Conservation (phyloP, 805 yeast species). For the Schizosaccharomyces japonicus region DNA sequence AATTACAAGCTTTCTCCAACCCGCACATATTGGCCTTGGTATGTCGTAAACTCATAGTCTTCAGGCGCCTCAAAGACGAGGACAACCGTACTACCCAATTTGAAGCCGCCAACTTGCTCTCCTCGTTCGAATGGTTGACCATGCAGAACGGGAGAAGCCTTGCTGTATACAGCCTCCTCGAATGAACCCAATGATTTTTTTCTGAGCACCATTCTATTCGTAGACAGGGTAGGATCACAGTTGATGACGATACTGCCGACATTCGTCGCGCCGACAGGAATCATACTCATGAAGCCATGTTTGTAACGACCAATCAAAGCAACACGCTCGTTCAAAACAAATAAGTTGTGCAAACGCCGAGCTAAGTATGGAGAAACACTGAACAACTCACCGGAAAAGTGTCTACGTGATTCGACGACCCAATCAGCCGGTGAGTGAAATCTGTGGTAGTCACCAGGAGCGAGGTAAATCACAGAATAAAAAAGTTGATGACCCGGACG, state of each 20-base stretch:
- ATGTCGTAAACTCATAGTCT: slow-evolving; percentile 42
- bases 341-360: slow-evolving; percentile 59
- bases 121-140: slow-evolving; percentile 83
- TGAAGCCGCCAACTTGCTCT: slow-evolving; percentile 91
- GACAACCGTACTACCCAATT: slow-evolving; percentile 89
- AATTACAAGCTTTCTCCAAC: slow-evolving; percentile 47
- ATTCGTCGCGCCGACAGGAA: slow-evolving; percentile 97
- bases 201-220: slow-evolving; percentile 33
- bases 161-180: slow-evolving; percentile 77
- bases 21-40: slow-evolving; percentile 49
- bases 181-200: slow-evolving; percentile 25
- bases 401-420: slow-evolving; percentile 84
- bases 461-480: slow-evolving; percentile 78
- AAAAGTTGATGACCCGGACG: slow-evolving; percentile 33
- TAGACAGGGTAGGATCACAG: slow-evolving; percentile 70
- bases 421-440: slow-evolving; percentile 91
- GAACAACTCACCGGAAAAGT: slow-evolving; percentile 83
- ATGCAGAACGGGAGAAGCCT: slow-evolving; percentile 49
- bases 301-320: slow-evolving; percentile 90
- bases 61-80: slow-evolving; percentile 88
- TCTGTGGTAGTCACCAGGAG: slow-evolving; percentile 96
- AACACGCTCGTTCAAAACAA: slow-evolving; percentile 82
- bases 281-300: slow-evolving; percentile 92
- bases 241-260: slow-evolving; percentile 85
- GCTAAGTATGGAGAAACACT: slow-evolving; percentile 95